Evolutionary conservation across 345 rosid species (phyloP).

Genomic region (Populus nigra): DNA sequence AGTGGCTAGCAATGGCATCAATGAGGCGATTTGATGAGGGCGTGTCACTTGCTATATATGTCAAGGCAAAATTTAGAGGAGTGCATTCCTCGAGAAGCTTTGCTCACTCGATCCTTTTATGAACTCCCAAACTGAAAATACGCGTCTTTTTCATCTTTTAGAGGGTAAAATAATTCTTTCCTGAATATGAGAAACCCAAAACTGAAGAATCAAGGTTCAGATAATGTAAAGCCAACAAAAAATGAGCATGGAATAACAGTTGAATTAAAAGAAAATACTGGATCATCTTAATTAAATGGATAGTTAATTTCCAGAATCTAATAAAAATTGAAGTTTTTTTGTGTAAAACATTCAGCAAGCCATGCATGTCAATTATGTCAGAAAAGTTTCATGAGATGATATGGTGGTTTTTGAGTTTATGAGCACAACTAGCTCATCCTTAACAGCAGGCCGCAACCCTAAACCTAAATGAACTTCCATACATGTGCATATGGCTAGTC

Average conservation of each 20-base stretch:
- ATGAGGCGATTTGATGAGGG: slow-evolving; percentile 93
- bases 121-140: slow-evolving; percentile 84
- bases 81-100: slow-evolving; percentile 79
- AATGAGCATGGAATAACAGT: neutral
- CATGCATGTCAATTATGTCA: neutral
- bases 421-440: neutral
- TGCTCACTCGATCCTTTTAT: slow-evolving; percentile 52
- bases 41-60: slow-evolving; percentile 92
- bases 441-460: neutral
- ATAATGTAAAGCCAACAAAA: neutral
- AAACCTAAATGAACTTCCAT: neutral
- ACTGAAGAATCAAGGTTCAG: neutral
- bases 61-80: slow-evolving; percentile 85
- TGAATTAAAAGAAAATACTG: neutral
- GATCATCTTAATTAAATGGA: neutral
- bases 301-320: neutral
- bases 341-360: neutral
- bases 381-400: neutral
- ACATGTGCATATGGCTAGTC: neutral
- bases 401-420: neutral
- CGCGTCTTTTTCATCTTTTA: slow-evolving; percentile 76
- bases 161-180: slow-evolving; percentile 74
- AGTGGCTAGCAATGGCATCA: slow-evolving; percentile 91
- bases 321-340: neutral
- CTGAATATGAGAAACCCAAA: slow-evolving; percentile 33